Evolutionary conservation across 305 asterid species (phyloP).

Genomic region (Coffea humblotiana): DNA sequence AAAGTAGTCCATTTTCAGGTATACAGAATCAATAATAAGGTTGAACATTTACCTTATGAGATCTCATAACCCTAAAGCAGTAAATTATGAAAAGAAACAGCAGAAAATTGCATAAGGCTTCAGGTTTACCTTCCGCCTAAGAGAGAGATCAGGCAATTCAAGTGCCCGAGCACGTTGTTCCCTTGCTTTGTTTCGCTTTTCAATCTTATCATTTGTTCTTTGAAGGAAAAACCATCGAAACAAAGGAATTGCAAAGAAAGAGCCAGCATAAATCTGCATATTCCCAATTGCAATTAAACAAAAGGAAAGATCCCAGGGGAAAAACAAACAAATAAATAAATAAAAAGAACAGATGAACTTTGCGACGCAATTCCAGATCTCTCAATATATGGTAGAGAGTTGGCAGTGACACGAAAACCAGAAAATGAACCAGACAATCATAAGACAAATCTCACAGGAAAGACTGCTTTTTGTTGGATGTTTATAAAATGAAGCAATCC

Average conservation of each 20-base stretch:
- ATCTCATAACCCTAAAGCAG: background rate
- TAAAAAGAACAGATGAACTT: background rate
- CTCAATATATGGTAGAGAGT: background rate
- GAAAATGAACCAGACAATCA: background rate
- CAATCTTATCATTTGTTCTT: slow-evolving; percentile 64
- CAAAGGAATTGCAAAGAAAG: slow-evolving; percentile 92
- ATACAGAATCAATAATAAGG: background rate
- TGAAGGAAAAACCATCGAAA: slow-evolving; percentile 69
- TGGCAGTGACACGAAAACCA: background rate
- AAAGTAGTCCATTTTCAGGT: background rate
- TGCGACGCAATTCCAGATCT: background rate
- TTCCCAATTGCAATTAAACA: slow-evolving; percentile 18
- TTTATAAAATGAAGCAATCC: too few species aligned
- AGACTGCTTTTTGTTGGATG: background rate
- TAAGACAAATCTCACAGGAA: background rate
- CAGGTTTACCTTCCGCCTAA: slow-evolving; percentile 72
- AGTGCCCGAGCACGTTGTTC: slow-evolving; percentile 63
- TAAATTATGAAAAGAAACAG: background rate
- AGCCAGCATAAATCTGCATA: slow-evolving; percentile 91
- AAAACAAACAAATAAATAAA: too few species aligned
- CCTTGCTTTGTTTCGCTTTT: slow-evolving; percentile 69
- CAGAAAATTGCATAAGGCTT: background rate
- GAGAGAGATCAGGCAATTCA: slow-evolving; percentile 70
- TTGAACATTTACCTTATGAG: background rate
- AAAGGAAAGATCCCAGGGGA: background rate